Base-by-base conservation (phyloP, 2,329 filamentous ascomycete genomes). In the Penicillium polonicum region DNA sequence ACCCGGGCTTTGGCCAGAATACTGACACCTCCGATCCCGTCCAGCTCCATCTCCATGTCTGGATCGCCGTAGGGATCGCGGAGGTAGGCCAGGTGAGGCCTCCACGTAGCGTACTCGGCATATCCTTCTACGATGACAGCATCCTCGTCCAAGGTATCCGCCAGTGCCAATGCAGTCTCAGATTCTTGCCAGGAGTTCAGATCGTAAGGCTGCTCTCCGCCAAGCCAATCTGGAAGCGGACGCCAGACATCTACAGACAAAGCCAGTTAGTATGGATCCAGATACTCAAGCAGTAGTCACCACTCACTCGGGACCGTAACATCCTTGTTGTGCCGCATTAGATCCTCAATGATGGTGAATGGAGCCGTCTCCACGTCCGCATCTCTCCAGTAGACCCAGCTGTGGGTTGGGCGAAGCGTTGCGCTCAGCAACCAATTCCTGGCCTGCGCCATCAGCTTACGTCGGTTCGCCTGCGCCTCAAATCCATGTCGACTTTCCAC, bases 1-100 rank as follows among this genome's bases (percentile, higher is more conserved):
- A 99, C 94, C 68, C 88, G 89, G 2, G 94, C 94, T 77, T 97
- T 99, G 45, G 94, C 93, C 67, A 99, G 78, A 69, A 99, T 99
- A 78, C 92, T 97, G 67, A 99, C 94, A 77, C 94, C 94, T 50
- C 94, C 93, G 46, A 99, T 92, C 65, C 94, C 94, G 68, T 99
- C 94, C 67, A 99, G 93, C 70, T 99, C 94, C 94, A 99, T 97
- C 74, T 99, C 94, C 88, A 97, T 97, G 72, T 99, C 94, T 21
- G 93, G 93, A 71, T 99, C 94, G 39, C 94, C 94, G 69, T 96
- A 97, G 2, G 94, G 94, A 72, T 99, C 94, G 59, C 94, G 89
- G 8, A 99, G 85, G 73, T 99, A 99, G 42, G 94, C 94, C 70
- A 99, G 82, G 82, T 99, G 94, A 42, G 94, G 94, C 64, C 94